A percentile compares a stretch with the other conserved stretches of the same genome.
Conservation (phyloP, 306 rosid genomes). For the Quercus cerris region DNA sequence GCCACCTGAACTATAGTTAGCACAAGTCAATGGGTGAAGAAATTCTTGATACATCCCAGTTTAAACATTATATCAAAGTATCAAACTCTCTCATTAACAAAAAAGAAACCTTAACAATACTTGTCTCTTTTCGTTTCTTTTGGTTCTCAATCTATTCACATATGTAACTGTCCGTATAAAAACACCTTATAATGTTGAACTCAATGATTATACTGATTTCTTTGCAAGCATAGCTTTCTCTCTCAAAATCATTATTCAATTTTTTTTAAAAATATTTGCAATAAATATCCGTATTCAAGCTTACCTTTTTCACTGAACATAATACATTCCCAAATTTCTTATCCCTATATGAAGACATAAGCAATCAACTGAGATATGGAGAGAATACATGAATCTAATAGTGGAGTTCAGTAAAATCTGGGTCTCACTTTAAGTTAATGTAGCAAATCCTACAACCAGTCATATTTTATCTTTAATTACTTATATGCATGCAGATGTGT, state of each 20-base stretch:
- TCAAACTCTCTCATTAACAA: no score
- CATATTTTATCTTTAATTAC: not conserved
- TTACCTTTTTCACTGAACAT: not conserved
- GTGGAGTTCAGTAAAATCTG: not conserved
- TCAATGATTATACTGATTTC: not conserved
- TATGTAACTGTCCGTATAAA: not conserved
- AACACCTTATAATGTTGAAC: not conserved
- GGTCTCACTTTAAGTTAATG: not conserved
- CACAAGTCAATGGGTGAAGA: not conserved
- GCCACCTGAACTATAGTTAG: not conserved
- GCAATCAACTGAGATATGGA: no score
- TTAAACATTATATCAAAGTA: not conserved
- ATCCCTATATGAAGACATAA: not conserved
- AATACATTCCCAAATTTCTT: not conserved
- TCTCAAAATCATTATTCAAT: not conserved
- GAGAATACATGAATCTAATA: not conserved
- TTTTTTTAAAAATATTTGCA: not conserved
- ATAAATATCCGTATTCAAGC: slow-evolving; percentile 2
- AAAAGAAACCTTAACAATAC: no score
- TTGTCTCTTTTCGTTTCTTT: not conserved
- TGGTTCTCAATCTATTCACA: not conserved
- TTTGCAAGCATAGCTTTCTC: not conserved
- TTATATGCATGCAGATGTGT: no score
- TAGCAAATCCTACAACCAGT: not conserved
- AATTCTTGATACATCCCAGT: not conserved